Conservation (phyloP, 345 rosid genomes). For the Pistacia vera region DNA sequence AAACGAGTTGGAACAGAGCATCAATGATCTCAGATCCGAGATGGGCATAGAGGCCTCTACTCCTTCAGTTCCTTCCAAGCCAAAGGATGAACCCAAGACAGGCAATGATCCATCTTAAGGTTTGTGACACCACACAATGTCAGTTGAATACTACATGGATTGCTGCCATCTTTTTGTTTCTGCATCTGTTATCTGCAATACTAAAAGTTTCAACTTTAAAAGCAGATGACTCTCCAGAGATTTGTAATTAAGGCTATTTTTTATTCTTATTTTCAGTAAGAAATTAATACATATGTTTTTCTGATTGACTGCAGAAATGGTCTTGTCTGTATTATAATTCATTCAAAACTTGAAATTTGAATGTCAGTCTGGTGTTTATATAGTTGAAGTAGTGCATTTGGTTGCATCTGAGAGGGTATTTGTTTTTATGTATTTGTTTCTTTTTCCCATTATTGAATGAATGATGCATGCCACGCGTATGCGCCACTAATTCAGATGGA, state of each 20-base stretch:
- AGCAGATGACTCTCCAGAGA: slow-evolving; percentile 3
- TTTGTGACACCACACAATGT: background rate
- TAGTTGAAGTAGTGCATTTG: background rate
- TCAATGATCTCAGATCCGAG: slow-evolving; percentile 75
- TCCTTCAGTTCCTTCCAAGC: slow-evolving; percentile 47
- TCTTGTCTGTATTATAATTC: background rate
- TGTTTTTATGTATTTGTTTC: background rate
- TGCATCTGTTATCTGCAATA: background rate
- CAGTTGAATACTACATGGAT: background rate
- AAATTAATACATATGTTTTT: background rate
- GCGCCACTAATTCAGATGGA: background rate
- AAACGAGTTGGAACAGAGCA: slow-evolving; percentile 83
- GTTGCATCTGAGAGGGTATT: background rate
- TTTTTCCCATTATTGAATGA: too few relatives aligned
- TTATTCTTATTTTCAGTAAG: background rate
- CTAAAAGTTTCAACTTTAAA: background rate
- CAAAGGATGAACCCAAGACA: slow-evolving; percentile 56
- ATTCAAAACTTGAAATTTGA: background rate
- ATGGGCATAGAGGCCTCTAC: slow-evolving; percentile 82
- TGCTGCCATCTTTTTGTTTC: background rate
- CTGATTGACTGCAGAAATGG: background rate
- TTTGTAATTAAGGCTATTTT: background rate
- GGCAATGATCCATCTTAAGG: slow-evolving; percentile 38
- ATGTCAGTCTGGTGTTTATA: background rate
- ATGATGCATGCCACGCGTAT: background rate